Conservation (phyloP, 2,329 filamentous ascomycete species). For the Colletotrichum sidae region DNA sequence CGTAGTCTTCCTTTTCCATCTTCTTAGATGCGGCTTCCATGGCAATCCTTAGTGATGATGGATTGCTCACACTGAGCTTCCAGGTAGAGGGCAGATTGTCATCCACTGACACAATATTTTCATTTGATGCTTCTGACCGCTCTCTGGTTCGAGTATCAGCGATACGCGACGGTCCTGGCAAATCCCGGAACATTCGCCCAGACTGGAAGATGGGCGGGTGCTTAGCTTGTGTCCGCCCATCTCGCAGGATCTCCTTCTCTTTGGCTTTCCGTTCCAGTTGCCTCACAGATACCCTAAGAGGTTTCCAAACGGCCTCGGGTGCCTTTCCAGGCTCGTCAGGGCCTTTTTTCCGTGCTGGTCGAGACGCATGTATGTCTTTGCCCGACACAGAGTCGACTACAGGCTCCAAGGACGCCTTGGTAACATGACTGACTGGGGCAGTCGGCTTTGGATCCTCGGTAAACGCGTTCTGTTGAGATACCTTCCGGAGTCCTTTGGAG, state of each 20-base stretch:
- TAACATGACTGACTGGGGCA: too few relatives aligned
- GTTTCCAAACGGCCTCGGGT: neutral
- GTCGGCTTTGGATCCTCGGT: neutral
- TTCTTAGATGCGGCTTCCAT: constrained; percentile 44
- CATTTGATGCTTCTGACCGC: constrained; percentile 6
- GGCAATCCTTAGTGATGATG: constrained; percentile 47
- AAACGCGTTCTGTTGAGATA: neutral
- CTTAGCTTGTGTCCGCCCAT: neutral
- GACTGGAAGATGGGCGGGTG: constrained; percentile 16
- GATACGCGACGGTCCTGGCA: constrained; percentile 6
- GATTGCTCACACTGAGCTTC: constrained; percentile 41
- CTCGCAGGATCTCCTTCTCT: constrained; percentile 26
- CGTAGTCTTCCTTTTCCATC: constrained; percentile 41
- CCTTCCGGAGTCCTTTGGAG: constrained; percentile 6
- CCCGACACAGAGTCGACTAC: neutral
- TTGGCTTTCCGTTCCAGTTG: constrained; percentile 40
- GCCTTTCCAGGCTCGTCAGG: neutral
- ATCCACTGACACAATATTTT: neutral
- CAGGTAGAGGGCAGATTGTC: constrained; percentile 46
- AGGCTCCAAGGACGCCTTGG: neutral
- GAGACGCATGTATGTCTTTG: neutral
- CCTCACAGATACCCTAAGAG: constrained; percentile 24
- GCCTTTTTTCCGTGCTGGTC: neutral
- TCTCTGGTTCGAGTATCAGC: neutral
- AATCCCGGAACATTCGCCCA: constrained; percentile 4